Percentiles rank a stretch among this genome's conserved stretches.
Evolutionary conservation across 768 basidiomycete species (phyloP).

Genomic region (Russula sp.): DNA sequence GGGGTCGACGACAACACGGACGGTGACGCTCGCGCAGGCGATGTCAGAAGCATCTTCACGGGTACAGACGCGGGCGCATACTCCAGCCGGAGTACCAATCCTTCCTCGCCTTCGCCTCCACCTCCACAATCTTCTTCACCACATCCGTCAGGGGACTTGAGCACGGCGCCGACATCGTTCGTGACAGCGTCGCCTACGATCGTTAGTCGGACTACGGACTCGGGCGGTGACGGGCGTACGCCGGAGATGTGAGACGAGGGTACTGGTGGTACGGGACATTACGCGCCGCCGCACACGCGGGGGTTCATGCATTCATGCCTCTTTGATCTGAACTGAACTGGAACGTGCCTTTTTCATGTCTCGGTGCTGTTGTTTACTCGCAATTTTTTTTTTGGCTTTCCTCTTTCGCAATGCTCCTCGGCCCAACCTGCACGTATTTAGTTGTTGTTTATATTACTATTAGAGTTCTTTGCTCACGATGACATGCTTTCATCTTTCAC

Average conservation of each 20-base stretch:
- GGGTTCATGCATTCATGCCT: neutral
- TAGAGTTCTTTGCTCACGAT: no score
- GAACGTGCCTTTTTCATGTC: no score
- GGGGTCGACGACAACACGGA: slow-evolving; percentile 18
- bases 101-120: neutral
- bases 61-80: slow-evolving; percentile 27
- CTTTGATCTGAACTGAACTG: neutral
- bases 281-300: neutral
- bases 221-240: neutral
- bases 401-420: no score
- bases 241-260: neutral
- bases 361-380: no score
- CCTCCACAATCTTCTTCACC: neutral
- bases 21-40: neutral
- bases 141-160: neutral
- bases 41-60: slow-evolving; percentile 7
- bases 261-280: no score
- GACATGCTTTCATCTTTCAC: no score
- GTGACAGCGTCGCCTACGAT: neutral
- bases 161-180: neutral
- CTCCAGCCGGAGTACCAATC: neutral
- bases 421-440: no score
- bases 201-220: neutral
- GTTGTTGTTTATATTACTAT: no score
- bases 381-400: no score